Conservation (phyloP, 164 flowering plant species). For the Amborella trichopoda region DNA sequence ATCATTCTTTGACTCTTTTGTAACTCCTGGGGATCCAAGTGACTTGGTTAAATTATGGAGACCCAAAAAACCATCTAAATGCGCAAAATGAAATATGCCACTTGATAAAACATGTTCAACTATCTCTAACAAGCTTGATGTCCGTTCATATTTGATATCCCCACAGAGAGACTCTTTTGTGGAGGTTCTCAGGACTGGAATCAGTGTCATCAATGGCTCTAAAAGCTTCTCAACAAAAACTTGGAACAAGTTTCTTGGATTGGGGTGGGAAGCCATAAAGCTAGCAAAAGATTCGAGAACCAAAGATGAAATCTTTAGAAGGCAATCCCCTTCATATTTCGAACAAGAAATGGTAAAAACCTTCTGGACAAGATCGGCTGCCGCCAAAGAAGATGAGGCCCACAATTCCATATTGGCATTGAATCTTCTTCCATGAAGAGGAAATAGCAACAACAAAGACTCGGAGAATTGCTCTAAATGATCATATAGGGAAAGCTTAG, state of each 20-base stretch:
- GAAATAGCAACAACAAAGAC: conserved; percentile 41
- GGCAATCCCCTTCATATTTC: conserved; percentile 11
- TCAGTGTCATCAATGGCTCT: conserved; percentile 43
- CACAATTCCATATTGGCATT: conserved; percentile 60
- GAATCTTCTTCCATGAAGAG: conserved; percentile 36
- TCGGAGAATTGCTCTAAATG: conserved; percentile 25
- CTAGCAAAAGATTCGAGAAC: conserved; percentile 61
- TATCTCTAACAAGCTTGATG: conserved; percentile 20
- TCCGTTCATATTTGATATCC: conserved; percentile 7
- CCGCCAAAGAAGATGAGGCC: conserved; percentile 29
- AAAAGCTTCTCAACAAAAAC: conserved; percentile 63
- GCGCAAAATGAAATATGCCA: conserved; percentile 68
- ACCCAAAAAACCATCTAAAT: conserved; percentile 61
- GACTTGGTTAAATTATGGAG: too few species aligned
- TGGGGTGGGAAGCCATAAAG: conserved; percentile 58
- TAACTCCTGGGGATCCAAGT: neutral
- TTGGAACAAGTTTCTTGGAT: conserved; percentile 55
- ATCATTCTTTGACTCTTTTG: neutral
- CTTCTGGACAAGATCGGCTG: conserved; percentile 31
- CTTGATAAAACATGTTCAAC: conserved; percentile 52
- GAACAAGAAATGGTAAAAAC: conserved; percentile 10
- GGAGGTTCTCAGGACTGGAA: conserved; percentile 18
- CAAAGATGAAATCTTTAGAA: conserved; percentile 28
- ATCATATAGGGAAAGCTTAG: conserved; percentile 10
- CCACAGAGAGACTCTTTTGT: neutral